Evolutionary conservation across 768 basidiomycete genomes (phyloP).

Genomic region (Boletus rex-veris): DNA sequence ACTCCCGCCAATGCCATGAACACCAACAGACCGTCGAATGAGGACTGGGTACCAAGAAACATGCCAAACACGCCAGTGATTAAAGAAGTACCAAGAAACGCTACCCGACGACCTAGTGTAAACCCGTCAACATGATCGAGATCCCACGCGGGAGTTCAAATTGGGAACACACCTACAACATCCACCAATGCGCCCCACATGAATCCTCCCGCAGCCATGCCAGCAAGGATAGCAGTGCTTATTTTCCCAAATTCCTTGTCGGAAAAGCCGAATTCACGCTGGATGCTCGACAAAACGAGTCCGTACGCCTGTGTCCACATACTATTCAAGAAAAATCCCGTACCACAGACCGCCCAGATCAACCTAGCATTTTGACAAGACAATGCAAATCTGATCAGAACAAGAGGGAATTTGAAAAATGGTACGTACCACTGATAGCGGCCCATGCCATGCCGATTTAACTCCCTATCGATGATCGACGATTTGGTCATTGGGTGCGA

Average conservation of each 20-base stretch:
- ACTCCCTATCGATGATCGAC: conserved; percentile 8
- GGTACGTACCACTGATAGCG: conserved; percentile 15
- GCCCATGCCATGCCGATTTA: conserved; percentile 13
- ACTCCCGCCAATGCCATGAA: conserved; percentile 10
- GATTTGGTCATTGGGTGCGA: conserved; percentile 4
- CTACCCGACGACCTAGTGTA: conserved; percentile 12
- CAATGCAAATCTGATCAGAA: neutral
- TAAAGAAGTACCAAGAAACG: conserved; percentile 14
- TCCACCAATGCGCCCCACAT: conserved; percentile 16
- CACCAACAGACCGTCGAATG: conserved; percentile 9
- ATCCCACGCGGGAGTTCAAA: neutral
- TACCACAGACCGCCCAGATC: conserved; percentile 14
- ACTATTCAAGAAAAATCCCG: conserved; percentile 9
- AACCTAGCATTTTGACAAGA: neutral
- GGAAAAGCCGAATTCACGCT: conserved; percentile 16
- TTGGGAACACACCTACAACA: conserved; percentile 11
- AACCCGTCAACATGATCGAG: neutral
- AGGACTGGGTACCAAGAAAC: conserved; percentile 10
- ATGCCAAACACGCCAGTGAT: conserved; percentile 13
- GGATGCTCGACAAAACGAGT: conserved; percentile 1
- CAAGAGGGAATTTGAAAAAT: neutral
- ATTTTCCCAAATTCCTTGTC: conserved; percentile 15
- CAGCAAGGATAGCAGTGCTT: neutral
- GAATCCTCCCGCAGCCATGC: conserved; percentile 4
- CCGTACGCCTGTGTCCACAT: conserved; percentile 2